Evolutionary conservation across 441 rosid genomes (phyloP).

Genomic region (Gossypium lobatum): DNA sequence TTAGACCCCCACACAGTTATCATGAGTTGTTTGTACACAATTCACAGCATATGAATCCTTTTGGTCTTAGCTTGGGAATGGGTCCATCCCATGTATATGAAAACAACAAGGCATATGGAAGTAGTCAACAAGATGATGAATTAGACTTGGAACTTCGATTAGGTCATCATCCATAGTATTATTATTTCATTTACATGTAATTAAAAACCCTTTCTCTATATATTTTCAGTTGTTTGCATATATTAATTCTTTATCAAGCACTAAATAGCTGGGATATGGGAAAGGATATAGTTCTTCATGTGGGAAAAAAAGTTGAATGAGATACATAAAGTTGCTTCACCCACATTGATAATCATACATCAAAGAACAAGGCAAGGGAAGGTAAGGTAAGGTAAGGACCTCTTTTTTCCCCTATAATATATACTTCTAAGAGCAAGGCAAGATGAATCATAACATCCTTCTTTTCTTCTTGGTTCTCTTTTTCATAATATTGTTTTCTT

Average conservation of each 20-base stretch:
- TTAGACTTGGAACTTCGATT: conserved; percentile 43
- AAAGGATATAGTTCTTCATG: no score
- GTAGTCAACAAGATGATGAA: conserved; percentile 24
- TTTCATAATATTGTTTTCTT: background rate
- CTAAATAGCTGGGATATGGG: background rate
- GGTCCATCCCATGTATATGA: conserved; percentile 21
- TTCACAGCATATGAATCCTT: conserved; percentile 24
- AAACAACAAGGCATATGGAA: conserved; percentile 7
- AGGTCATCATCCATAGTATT: conserved; percentile 27
- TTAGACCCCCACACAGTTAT: conserved; percentile 11
- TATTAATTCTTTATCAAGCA: conserved; percentile 1
- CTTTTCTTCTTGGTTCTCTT: background rate
- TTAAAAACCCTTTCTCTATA: background rate
- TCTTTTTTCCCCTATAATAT: no score
- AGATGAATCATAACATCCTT: background rate
- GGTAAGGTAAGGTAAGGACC: background rate
- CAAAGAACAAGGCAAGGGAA: background rate
- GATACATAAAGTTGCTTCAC: no score
- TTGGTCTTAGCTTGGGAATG: conserved; percentile 21
- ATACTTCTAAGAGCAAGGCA: background rate
- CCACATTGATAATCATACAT: background rate
- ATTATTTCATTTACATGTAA: background rate
- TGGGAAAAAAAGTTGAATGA: no score
- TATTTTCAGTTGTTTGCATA: background rate
- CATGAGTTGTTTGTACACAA: conserved; percentile 17